Conservation (phyloP, 2,329 filamentous ascomycete species). For the Domatiomyces catenatus region DNA sequence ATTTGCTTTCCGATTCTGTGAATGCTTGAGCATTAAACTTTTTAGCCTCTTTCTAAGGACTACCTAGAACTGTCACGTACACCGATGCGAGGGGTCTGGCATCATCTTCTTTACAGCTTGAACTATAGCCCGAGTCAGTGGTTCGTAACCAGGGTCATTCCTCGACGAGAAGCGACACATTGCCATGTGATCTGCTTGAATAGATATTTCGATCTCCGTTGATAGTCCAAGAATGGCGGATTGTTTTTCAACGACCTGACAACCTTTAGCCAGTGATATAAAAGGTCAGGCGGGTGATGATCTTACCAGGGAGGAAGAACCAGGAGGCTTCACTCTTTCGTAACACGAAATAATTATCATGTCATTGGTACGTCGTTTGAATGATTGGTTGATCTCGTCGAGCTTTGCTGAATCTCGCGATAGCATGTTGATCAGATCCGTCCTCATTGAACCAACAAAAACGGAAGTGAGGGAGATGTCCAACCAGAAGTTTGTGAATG, state of each 20-base stretch:
- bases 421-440: slow-evolving; percentile 1
- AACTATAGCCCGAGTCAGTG: slow-evolving; percentile 1
- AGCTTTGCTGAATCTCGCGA: slow-evolving; percentile 7
- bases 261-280: background rate
- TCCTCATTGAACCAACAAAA: slow-evolving; percentile 3
- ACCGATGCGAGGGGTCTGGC: slow-evolving; percentile 1
- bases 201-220: slow-evolving; percentile 4
- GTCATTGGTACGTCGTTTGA: slow-evolving; percentile 1
- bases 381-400: slow-evolving; percentile 6
- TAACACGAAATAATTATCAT: slow-evolving; percentile 8
- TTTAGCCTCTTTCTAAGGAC: slow-evolving; percentile 4
- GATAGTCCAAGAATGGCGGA: slow-evolving; percentile 4
- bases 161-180: slow-evolving; percentile 8
- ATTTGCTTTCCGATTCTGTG: slow-evolving; percentile 5
- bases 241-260: slow-evolving; percentile 4
- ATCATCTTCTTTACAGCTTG: slow-evolving; percentile 4
- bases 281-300: slow-evolving; percentile 1
- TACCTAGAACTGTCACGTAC: slow-evolving; percentile 3
- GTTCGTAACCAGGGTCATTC: slow-evolving; percentile 3
- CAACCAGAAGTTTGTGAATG: slow-evolving; percentile 2
- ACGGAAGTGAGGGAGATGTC: slow-evolving; percentile 1
- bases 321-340: slow-evolving; percentile 6
- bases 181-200: slow-evolving; percentile 8
- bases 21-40: slow-evolving; percentile 2
- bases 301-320: slow-evolving; percentile 5